phyloP scores from a whole-genome alignment of 73 alveolate species.

The Stentor coeruleus region DNA sequence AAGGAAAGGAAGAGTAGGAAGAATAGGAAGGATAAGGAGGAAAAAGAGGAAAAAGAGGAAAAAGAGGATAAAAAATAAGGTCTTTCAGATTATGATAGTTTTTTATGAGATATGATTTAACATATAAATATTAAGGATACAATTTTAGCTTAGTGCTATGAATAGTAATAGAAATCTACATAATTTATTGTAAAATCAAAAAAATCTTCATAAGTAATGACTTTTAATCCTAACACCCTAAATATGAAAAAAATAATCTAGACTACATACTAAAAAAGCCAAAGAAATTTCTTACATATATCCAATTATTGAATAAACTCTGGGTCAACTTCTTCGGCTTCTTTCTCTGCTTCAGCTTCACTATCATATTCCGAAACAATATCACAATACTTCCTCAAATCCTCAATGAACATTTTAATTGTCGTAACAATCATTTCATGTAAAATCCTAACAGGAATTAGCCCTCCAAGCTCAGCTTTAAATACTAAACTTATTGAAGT shows the following conservation, averaged over 20 bases:
- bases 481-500: background rate
- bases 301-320: background rate
- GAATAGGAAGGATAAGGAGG: background rate
- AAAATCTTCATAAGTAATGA: no score
- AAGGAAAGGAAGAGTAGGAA: background rate
- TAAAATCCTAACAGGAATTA: background rate
- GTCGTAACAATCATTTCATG: slow-evolving; percentile 2
- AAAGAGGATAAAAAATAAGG: no score
- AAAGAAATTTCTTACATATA: no score
- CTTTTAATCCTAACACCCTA: no score
- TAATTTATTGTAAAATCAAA: no score
- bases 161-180: no score
- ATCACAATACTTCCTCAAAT: background rate
- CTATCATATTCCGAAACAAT: background rate
- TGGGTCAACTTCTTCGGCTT: slow-evolving; percentile 6
- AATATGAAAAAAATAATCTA: no score
- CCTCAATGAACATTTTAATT: background rate
- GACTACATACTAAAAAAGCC: no score
- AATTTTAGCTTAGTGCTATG: no score
- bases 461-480: slow-evolving; percentile 21
- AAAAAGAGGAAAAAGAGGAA: background rate
- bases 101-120: no score
- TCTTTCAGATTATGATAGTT: no score
- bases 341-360: background rate
- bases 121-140: no score